Evolutionary conservation across 1,284 basidiomycete genomes (phyloP), one percentile per base, ranked within the genome.

Genomic region (Schizophyllum commune): DNA sequence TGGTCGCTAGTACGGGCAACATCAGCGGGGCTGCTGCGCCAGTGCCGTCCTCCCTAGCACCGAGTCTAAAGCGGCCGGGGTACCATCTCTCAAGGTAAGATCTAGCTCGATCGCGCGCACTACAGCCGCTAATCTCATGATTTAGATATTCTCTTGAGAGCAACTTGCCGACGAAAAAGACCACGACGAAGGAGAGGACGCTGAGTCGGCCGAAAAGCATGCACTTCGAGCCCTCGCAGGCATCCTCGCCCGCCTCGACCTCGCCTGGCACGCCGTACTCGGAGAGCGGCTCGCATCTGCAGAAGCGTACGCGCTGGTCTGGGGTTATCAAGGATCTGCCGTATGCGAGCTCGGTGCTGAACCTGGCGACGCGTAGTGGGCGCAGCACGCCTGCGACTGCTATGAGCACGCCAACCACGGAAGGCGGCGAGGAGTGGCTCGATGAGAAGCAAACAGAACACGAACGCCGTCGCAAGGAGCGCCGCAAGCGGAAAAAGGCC

Each of bases 1-100:
- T 93, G 55, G 84, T 93, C 52, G 84, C 88, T 22, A 85, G 83
- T 63, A 87, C 90, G 0, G 86, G 85, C 1, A 88, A 86, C 64
- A 73, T 86, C 33, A 75, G 75, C 11, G 86, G 85, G 22, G 77
- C 77, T 1, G 87, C 85, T 4, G 81, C 86, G 0, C 88, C 88
- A 0, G 67, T 71, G 4, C 71, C 77, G 7, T 79, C 80, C 20
- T 77, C 77, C 21, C 74, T 92, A 19, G 85, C 83, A 20, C 88
- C 90, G 8, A 82, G 85, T 60, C 74, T 86, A n/a, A 83, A 83
- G 66, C 74, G 85, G 39, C 82, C 86, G 3, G 89, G 89, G 6
- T 92, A 85, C 68, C 81, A 82, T 63, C 73, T 92, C 1, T 84
- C 83, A 17, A 76, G 89, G 75, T 89, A 73, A 65, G 72, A 68